phyloP scores from a whole-genome alignment of 495 filamentous ascomycete species.

The Amphirosellinia nigrospora region DNA sequence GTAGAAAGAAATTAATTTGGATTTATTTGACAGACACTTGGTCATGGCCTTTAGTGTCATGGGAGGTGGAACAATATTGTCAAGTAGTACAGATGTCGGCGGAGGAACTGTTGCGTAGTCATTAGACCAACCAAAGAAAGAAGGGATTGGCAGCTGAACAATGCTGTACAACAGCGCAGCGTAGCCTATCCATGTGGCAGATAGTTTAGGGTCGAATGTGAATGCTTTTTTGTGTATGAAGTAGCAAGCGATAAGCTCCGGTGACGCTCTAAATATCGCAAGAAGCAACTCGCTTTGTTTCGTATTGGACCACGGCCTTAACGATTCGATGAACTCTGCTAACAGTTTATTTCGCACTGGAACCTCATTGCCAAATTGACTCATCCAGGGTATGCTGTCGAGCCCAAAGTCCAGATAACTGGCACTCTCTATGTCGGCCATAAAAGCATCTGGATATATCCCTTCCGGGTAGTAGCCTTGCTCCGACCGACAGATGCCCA shows the following conservation, averaged over 20 bases:
- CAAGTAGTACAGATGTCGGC: slow-evolving; percentile 74
- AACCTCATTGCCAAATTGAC: slow-evolving; percentile 67
- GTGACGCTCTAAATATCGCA: slow-evolving; percentile 77
- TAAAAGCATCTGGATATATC: slow-evolving; percentile 59
- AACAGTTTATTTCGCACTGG: slow-evolving; percentile 77
- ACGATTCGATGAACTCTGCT: slow-evolving; percentile 73
- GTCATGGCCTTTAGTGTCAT: slow-evolving; percentile 76
- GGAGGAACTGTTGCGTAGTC: slow-evolving; percentile 71
- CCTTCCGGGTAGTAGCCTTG: slow-evolving; percentile 77
- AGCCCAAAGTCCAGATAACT: slow-evolving; percentile 69
- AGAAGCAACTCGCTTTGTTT: slow-evolving; percentile 82
- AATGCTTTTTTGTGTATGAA: slow-evolving; percentile 82
- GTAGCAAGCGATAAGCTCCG: slow-evolving; percentile 85
- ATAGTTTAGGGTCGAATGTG: slow-evolving; percentile 86
- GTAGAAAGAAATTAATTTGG: slow-evolving; percentile 79
- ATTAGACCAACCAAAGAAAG: slow-evolving; percentile 63
- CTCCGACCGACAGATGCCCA: slow-evolving; percentile 71
- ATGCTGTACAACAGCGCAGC: slow-evolving; percentile 82
- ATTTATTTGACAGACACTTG: slow-evolving; percentile 76
- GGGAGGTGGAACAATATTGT: slow-evolving; percentile 86
- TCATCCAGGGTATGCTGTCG: slow-evolving; percentile 69
- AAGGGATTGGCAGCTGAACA: slow-evolving; percentile 74
- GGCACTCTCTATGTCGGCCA: slow-evolving; percentile 45
- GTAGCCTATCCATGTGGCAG: slow-evolving; percentile 92
- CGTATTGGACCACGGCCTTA: slow-evolving; percentile 81